Base-by-base conservation (phyloP, 345 rosid genomes). In the Gossypium bickii region DNA sequence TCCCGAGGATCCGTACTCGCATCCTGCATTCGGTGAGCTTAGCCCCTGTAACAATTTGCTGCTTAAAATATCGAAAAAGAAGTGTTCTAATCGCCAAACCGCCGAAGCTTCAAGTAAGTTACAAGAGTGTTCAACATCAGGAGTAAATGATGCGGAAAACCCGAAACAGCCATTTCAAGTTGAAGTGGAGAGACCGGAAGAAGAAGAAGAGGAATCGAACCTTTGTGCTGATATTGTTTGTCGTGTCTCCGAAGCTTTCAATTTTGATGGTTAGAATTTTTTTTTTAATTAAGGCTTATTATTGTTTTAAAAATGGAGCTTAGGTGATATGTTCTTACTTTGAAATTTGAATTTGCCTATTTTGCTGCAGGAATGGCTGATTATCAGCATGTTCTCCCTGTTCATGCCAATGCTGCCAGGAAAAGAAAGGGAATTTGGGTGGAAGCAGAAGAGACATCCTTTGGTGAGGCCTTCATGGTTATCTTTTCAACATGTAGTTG, bases 371-470 rank as follows among this genome's bases (percentile, higher is more conserved):
- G 98, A 70, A 92, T 92, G 98, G 95, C 79, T 25, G 98, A 94
- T 80, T 94, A 91, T 77, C 98, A 94, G 84, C 98, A 92, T 86
- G 98, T 94, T 61, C 81, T 94, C 58, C 82, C 93, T 66, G 90
- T 92, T 85, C 98, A 94, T 56, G 93, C 96, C 3, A 88, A 90
- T 64, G 79, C 74, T 76, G 92, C 95, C 15, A 83, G 81, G 71
- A 79, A 84, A 80, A 91, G 82, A 78, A 92, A 90, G 87, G 86
- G 90, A 82, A 89, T 83, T 68, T 83, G 87, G 87, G 75, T 81
- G 43, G 97, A 92, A 80, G 59, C 80, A 73, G 87, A 80, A 59
- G 82, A 83, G 22, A 81, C 88, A 17, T 79, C 77, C 43, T 78
- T 81, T 82, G 94, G 94, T 91, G 70, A 78, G 67, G 22, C 24